phyloP scores from a whole-genome alignment of 148 eudicot species.

The Mesembryanthemum crystallinum region DNA sequence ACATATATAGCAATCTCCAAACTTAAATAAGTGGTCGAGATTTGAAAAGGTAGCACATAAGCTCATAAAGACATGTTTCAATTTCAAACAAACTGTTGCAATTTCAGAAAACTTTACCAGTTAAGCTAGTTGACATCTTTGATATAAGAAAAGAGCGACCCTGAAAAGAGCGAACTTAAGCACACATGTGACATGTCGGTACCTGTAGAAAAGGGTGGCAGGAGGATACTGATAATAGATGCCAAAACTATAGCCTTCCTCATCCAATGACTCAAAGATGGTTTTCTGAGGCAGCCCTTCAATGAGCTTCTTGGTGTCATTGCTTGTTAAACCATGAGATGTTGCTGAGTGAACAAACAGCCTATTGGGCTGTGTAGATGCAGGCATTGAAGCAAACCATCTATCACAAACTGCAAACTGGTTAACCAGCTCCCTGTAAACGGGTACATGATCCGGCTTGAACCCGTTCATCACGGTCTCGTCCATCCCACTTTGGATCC shows the following conservation, averaged over 20 bases:
- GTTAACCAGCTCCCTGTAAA: constrained; percentile 55
- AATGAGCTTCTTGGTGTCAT: constrained; percentile 42
- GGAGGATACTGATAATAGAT: constrained; percentile 66
- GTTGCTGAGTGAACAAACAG: constrained; percentile 66
- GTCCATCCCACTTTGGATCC: constrained; percentile 36
- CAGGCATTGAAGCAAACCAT: constrained; percentile 66
- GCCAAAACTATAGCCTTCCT: constrained; percentile 46
- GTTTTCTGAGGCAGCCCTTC: constrained; percentile 63
- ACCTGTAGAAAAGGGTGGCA: constrained; percentile 63
- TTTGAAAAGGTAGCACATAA: no score
- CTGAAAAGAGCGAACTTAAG: no score
- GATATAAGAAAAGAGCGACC: no score
- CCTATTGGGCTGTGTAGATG: constrained; percentile 72
- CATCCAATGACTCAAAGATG: constrained; percentile 57
- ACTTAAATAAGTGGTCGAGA: no score
- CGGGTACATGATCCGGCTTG: constrained; percentile 57
- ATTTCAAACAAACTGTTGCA: no score
- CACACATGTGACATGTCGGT: no score
- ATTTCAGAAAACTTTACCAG: neutral
- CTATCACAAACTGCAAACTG: constrained; percentile 81
- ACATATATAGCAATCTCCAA: no score
- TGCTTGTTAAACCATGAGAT: constrained; percentile 49
- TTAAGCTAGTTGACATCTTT: neutral
- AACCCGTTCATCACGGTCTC: constrained; percentile 74
- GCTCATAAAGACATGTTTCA: no score